Percentiles rank a stretch among this genome's conserved stretches.
Evolutionary conservation across 192 early-diverging fungal species (phyloP).

Genomic region (Coemansia sp.): DNA sequence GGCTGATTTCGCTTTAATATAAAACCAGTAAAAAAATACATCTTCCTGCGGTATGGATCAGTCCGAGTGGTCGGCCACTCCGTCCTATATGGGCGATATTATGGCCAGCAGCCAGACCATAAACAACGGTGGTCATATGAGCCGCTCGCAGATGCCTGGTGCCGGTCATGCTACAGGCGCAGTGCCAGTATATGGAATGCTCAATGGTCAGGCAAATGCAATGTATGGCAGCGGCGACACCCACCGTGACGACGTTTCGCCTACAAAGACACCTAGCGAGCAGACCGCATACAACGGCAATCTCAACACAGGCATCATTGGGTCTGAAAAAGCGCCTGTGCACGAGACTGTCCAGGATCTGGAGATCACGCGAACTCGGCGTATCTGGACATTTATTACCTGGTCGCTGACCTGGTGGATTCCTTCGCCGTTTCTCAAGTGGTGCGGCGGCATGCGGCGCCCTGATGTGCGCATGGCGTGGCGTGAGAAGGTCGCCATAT

Average conservation of each 20-base stretch:
- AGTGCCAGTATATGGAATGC: conserved; percentile 20
- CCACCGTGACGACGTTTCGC: conserved; percentile 10
- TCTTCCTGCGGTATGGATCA: too few species aligned
- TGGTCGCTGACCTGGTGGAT: conserved; percentile 52
- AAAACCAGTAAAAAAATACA: too few species aligned
- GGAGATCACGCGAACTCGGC: conserved; percentile 35
- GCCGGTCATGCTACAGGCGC: conserved; percentile 12
- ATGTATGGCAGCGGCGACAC: conserved; percentile 6
- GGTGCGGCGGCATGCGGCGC: conserved; percentile 70
- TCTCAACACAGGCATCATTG: conserved; percentile 9
- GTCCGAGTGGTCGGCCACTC: conserved; percentile 40
- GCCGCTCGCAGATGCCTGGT: background rate
- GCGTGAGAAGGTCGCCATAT: conserved; percentile 88
- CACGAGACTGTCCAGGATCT: conserved; percentile 49
- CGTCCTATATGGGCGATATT: conserved; percentile 36
- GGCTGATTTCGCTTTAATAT: background rate
- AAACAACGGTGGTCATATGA: conserved; percentile 5
- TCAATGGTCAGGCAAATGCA: background rate
- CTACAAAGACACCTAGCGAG: conserved; percentile 32
- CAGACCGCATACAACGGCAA: conserved; percentile 24
- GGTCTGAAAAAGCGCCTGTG: conserved; percentile 18
- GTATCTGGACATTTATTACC: conserved; percentile 33
- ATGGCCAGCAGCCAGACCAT: conserved; percentile 35
- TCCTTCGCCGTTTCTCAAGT: conserved; percentile 42
- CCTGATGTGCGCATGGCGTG: conserved; percentile 93